phyloP scores from a whole-genome alignment of 768 basidiomycete genomes.

The Boletellus emodensis region DNA sequence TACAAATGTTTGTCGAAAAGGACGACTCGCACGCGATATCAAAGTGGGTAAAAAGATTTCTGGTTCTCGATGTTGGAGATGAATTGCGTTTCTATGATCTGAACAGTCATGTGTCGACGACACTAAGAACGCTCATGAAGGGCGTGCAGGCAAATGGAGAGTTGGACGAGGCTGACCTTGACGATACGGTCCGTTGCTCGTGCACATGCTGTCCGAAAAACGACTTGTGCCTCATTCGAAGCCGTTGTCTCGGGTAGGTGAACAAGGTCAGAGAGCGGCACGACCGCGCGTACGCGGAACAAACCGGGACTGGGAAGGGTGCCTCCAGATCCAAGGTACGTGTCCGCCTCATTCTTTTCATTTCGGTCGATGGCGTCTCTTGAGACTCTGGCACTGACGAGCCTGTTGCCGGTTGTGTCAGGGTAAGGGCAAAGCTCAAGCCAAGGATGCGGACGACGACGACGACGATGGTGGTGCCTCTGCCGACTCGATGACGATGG shows the following conservation, averaged over 20 bases:
- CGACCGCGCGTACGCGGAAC: slow-evolving; percentile 58
- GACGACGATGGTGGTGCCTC: slow-evolving; percentile 40
- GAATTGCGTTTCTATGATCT: too few species aligned
- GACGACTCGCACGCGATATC: slow-evolving; percentile 93
- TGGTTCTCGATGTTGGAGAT: too few species aligned
- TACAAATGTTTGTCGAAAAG: slow-evolving; percentile 95
- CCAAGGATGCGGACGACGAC: slow-evolving; percentile 46
- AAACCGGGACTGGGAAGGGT: slow-evolving; percentile 33
- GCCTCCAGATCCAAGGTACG: slow-evolving; percentile 43
- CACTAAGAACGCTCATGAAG: slow-evolving; percentile 61
- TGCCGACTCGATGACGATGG: slow-evolving; percentile 74
- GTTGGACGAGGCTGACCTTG: slow-evolving; percentile 68
- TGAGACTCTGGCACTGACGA: neutral
- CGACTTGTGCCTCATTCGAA: neutral
- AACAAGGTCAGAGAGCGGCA: slow-evolving; percentile 66
- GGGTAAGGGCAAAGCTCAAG: slow-evolving; percentile 52
- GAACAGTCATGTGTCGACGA: slow-evolving; percentile 61
- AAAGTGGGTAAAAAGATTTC: slow-evolving; percentile 46
- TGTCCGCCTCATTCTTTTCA: neutral
- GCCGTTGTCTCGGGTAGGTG: slow-evolving; percentile 39
- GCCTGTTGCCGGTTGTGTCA: slow-evolving; percentile 17
- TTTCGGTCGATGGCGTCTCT: neutral
- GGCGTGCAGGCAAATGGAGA: slow-evolving; percentile 64
- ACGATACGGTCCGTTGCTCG: slow-evolving; percentile 55
- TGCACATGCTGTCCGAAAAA: neutral